A percentile compares a stretch with the other conserved stretches of the same genome.
phyloP scores from a whole-genome alignment of 345 rosid genomes.

The Populus pruinosa region DNA sequence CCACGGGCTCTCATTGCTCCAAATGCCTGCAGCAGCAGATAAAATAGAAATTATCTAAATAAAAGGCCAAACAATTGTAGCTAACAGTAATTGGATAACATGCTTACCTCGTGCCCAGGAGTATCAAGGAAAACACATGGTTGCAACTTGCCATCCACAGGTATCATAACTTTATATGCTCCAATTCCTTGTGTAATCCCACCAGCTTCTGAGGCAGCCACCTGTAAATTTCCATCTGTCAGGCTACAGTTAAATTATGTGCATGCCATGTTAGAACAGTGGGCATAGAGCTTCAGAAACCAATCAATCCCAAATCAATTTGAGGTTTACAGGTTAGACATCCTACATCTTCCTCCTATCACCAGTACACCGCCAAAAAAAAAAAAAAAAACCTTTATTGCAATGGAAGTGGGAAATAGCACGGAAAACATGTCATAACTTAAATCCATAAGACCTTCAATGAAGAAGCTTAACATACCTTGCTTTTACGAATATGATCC shows the following conservation, averaged over 20 bases:
- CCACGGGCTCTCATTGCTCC: slow-evolving; percentile 99
- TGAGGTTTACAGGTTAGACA: not conserved
- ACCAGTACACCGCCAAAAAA: not conserved
- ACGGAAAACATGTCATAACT: not conserved
- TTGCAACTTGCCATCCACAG: slow-evolving; percentile 74
- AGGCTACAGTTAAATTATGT: slow-evolving; percentile 20
- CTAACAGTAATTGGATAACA: not conserved
- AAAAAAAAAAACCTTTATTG: no score
- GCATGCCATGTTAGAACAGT: slow-evolving; percentile 7
- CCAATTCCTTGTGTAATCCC: slow-evolving; percentile 99
- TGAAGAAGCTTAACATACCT: slow-evolving; percentile 50
- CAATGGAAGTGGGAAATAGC: not conserved
- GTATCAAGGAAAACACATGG: slow-evolving; percentile 96
- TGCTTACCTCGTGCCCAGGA: slow-evolving; percentile 94
- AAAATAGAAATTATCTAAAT: slow-evolving; percentile 28
- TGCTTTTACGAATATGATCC: slow-evolving; percentile 89
- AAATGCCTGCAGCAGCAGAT: slow-evolving; percentile 69
- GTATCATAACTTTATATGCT: slow-evolving; percentile 77
- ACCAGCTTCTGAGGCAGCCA: slow-evolving; percentile 96
- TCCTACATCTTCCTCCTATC: not conserved
- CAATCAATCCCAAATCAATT: slow-evolving; percentile 6
- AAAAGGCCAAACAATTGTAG: slow-evolving; percentile 9
- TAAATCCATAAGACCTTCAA: not conserved
- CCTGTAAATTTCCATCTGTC: slow-evolving; percentile 48
- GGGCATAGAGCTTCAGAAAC: slow-evolving; percentile 2